These are phyloP conservation scores for Coemansia sp. DNA, from an alignment of 192 early-diverging fungal genomes.

Conservation along the genomic window DNA sequence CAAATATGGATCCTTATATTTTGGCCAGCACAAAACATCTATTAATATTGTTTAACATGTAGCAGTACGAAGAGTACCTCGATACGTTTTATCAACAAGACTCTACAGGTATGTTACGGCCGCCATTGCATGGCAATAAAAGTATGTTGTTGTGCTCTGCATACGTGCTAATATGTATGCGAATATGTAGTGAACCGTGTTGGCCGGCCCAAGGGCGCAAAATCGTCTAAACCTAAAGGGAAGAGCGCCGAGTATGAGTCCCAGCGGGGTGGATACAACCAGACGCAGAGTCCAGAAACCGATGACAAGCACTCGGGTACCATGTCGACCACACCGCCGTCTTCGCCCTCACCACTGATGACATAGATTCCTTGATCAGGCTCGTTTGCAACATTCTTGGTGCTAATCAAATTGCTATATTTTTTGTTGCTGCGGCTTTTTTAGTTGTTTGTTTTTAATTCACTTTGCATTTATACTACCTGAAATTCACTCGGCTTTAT, in stretches of 20 bases:
- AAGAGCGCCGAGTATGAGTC: constrained; percentile 7
- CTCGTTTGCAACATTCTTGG: background rate
- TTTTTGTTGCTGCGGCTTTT: background rate
- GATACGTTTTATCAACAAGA: constrained; percentile 51
- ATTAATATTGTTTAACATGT: constrained; percentile 3
- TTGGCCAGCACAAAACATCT: background rate
- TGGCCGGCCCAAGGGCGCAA: constrained; percentile 49
- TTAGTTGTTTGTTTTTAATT: background rate
- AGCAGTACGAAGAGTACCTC: constrained; percentile 49
- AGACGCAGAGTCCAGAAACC: background rate
- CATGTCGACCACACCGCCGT: constrained; percentile 10
- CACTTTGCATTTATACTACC: constrained; percentile 3
- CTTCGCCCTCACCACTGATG: constrained; percentile 4
- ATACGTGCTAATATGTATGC: background rate
- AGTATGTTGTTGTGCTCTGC: background rate
- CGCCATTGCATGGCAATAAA: no score
- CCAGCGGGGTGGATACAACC: background rate
- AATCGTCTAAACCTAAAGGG: constrained; percentile 26
- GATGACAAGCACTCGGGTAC: background rate
- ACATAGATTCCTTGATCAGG: background rate
- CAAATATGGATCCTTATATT: background rate
- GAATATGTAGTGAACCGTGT: constrained; percentile 47
- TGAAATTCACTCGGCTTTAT: background rate
- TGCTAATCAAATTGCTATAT: background rate
- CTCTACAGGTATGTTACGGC: constrained; percentile 30